Evolutionary conservation across 495 filamentous ascomycete genomes (phyloP), one percentile per base, ranked within the genome.

Genomic region (Pyrenula aspistea): DNA sequence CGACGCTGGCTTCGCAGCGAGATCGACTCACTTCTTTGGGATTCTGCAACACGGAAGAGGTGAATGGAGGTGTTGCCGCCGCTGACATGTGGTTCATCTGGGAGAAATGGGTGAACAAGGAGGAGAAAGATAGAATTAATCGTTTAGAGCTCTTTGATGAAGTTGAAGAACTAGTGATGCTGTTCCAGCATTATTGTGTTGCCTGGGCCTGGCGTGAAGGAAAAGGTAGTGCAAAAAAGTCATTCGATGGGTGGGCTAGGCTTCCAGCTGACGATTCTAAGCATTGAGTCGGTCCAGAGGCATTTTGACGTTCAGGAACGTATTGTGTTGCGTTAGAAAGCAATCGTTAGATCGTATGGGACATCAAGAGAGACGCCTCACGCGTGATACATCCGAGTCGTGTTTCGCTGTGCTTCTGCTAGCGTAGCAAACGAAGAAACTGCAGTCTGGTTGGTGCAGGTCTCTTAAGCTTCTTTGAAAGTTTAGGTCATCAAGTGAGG

Each of bases 171-270:
- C 96, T 92, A 91, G 73, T 81, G 62, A 66, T 98, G 65, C 67
- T 98, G 62, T 89, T 89, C 2, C 78, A 78, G 57, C 93, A 98
- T 75, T 98, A 98, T 69, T 85, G 91, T 60, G 77, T 97, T 56
- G 84, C 78, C 10, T 96, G 92, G 92, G 91, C 81, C 0, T 89
- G 85, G 85, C 75, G 80, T 53, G 77, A 78, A 55, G 71, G 67
- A 0, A 54, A 57, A 31, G 63, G 60, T 52, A 63, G 36, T 15
- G 63, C 63, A 51, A 52, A 15, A 15, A 42, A 15, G 31, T 15
- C 59, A 50, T 78, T 76, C 64, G 61, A 59, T 25, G 69, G 64
- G 12, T 79, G 74, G 76, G 31, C 31, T 42, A 42, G 31, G 8
- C 31, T 42, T 42, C 31, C 31, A 15, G 31, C 31, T 4, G 31